Base-by-base conservation (phyloP, 2,329 filamentous ascomycete genomes). In the Aspergillus intermedius region DNA sequence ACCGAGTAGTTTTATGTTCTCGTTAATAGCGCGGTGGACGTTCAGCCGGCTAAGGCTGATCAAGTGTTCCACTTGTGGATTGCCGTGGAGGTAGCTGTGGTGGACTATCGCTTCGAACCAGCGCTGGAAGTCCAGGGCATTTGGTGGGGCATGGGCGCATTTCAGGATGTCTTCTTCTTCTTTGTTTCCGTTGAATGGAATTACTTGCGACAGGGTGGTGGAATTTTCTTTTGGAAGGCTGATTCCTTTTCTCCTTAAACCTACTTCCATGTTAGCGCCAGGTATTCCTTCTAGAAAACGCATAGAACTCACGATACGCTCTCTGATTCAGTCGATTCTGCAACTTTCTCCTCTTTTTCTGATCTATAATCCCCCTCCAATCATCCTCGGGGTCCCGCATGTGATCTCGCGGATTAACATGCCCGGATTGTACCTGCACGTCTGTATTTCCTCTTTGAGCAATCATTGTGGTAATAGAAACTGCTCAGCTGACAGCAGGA, bases 281-380 rank as follows among this genome's bases (percentile, higher is more conserved):
- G 10, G 25, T 23, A 19, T 2, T 35, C 1, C 2, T 30, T 15
- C n/a, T 9, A 13, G 8, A 17, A 5, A 23, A 12, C 2, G 6
- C 22, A 32, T 3, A 13, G 2, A n/a, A 46, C 55, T 22, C 48
- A 60, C 58, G 53, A 28, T 58, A 62, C 10, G 53, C 53, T 23
- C 60, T 47, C 41, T 62, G 58, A 42, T 61, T 64, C 32, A 58
- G 46, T n/a, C 61, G 53, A 43, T 64, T 64, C 49, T 64, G 61
- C 43, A 63, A 37, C 40, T 49, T 56, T 21, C 61, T 53, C 22
- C 61, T 48, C 40, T 60, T 49, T 17, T 46, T 55, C 28, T 49
- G 55, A 45, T 60, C 49, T 13, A 56, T 54, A 4, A 59, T 45
- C 3, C 61, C 61, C 9, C 57, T 61, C 61, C 61, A 64, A 41